Percentiles rank a stretch among this genome's conserved stretches.
Evolutionary conservation across 495 filamentous ascomycete species (phyloP).

Genomic region (Hypoxylon subgilvum): DNA sequence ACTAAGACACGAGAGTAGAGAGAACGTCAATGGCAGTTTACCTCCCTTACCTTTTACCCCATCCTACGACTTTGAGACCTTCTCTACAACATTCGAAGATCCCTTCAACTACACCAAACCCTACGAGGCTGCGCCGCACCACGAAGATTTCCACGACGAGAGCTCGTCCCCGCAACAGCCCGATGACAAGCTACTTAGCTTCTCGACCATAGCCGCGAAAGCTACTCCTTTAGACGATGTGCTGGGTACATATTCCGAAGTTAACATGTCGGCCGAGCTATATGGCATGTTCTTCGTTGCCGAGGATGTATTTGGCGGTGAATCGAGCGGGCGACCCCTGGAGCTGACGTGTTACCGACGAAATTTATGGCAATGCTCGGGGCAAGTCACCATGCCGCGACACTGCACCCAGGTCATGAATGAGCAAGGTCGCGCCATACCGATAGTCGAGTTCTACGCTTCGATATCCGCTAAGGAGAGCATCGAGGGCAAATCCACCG

Average conservation of each 20-base stretch:
- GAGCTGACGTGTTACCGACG: conserved; percentile 92
- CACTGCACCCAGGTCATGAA: conserved; percentile 74
- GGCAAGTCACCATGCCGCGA: conserved; percentile 77
- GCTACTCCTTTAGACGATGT: conserved; percentile 70
- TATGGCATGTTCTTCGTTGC: conserved; percentile 97
- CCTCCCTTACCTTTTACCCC: conserved; percentile 59
- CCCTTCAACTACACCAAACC: conserved; percentile 64
- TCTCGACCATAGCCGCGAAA: conserved; percentile 71
- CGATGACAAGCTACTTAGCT: conserved; percentile 81
- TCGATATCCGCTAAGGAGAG: conserved; percentile 87
- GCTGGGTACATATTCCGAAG: conserved; percentile 57
- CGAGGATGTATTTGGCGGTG: conserved; percentile 65
- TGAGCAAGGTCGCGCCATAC: conserved; percentile 76
- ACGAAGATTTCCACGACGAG: conserved; percentile 41
- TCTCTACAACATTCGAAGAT: conserved; percentile 68
- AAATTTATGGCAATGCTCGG: conserved; percentile 88
- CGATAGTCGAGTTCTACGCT: conserved; percentile 75
- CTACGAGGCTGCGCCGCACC: conserved; percentile 54
- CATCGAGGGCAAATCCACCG: conserved; percentile 83
- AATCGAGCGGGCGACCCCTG: conserved; percentile 63
- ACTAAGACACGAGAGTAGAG: conserved; percentile 41
- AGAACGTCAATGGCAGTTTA: conserved; percentile 51
- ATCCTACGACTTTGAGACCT: conserved; percentile 61
- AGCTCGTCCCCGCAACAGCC: conserved; percentile 56
- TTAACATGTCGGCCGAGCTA: conserved; percentile 79